A percentile compares a stretch with the other conserved stretches of the same genome.
Evolutionary conservation across 2,329 filamentous ascomycete genomes (phyloP).

Genomic region (Sphaceloma murrayae): DNA sequence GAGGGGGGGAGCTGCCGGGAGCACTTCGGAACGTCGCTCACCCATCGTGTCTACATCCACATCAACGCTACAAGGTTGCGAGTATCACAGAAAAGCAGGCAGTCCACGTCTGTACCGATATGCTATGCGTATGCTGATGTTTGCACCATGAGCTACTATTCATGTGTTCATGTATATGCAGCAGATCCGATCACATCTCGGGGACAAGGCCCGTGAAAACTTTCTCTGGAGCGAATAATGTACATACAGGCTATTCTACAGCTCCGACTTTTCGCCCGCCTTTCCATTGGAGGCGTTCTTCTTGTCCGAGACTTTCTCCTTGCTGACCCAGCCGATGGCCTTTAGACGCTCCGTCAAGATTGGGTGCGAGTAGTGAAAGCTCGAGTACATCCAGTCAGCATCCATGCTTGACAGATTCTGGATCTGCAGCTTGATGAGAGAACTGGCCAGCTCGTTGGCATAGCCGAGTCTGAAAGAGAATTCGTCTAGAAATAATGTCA

Average conservation of each 20-base stretch:
- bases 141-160: too few species aligned
- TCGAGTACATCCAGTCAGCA: constrained; percentile 95
- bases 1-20: too few species aligned
- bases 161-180: too few species aligned
- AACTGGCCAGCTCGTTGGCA: constrained; percentile 68
- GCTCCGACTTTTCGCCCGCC: constrained; percentile 60
- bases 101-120: too few species aligned
- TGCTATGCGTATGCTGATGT: too few species aligned
- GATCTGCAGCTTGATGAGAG: constrained; percentile 93
- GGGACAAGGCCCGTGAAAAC: constrained; percentile 2
- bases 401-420: constrained; percentile 99
- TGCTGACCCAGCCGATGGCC: constrained; percentile 77
- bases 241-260: constrained; percentile 41
- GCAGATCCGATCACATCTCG: too few species aligned
- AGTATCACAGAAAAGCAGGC: too few species aligned
- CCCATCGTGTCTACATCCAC: too few species aligned
- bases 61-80: too few species aligned
- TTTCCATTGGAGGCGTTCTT: constrained; percentile 44
- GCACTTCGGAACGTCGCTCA: too few species aligned
- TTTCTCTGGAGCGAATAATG: too few species aligned
- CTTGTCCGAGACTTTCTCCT: constrained; percentile 42
- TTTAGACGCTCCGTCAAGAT: constrained; percentile 88
- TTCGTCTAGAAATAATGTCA: constrained; percentile 45
- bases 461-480: constrained; percentile 84
- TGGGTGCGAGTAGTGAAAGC: constrained; percentile 97